A percentile compares a stretch with the other conserved stretches of the same genome.
These are phyloP conservation scores for Cordyceps cateniannulata DNA, from an alignment of 2,329 filamentous ascomycete species.

Conservation along the genomic window DNA sequence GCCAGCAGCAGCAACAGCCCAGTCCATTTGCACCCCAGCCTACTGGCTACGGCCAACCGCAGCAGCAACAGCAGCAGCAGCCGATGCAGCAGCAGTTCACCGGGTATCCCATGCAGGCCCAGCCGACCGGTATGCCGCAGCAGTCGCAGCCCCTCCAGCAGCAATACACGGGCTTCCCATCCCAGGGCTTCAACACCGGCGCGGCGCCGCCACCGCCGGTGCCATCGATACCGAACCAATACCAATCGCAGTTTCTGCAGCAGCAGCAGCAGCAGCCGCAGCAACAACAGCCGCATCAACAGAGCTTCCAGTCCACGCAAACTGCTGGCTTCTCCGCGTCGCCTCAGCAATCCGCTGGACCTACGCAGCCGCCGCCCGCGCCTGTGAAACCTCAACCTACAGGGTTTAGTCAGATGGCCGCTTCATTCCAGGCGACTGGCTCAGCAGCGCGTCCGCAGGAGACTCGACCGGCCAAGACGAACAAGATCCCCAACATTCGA, in stretches of 20 bases:
- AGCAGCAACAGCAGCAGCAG: slow-evolving; percentile 41
- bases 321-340: slow-evolving; percentile 40
- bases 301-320: slow-evolving; percentile 35
- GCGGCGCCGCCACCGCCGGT: slow-evolving; percentile 54
- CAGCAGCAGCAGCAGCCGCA: slow-evolving; percentile 46
- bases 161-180: slow-evolving; percentile 36
- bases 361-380: slow-evolving; percentile 47
- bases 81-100: slow-evolving; percentile 53
- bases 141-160: slow-evolving; percentile 35
- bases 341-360: slow-evolving; percentile 42
- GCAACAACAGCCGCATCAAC: slow-evolving; percentile 37
- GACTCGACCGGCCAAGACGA: slow-evolving; percentile 45
- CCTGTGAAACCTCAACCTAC: slow-evolving; percentile 61
- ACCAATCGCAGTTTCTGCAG: slow-evolving; percentile 52
- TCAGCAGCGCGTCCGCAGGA: slow-evolving; percentile 38
- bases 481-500: slow-evolving; percentile 87
- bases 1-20: slow-evolving; percentile 42
- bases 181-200: slow-evolving; percentile 8
- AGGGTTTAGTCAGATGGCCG: slow-evolving; percentile 60
- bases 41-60: slow-evolving; percentile 51
- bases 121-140: slow-evolving; percentile 43
- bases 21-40: slow-evolving; percentile 52
- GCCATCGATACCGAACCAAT: slow-evolving; percentile 54
- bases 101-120: slow-evolving; percentile 49
- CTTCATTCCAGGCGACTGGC: slow-evolving; percentile 51